These are phyloP conservation scores for Aspergillus viridinutans DNA, from an alignment of 2,329 filamentous ascomycete species.

Conservation along the genomic window DNA sequence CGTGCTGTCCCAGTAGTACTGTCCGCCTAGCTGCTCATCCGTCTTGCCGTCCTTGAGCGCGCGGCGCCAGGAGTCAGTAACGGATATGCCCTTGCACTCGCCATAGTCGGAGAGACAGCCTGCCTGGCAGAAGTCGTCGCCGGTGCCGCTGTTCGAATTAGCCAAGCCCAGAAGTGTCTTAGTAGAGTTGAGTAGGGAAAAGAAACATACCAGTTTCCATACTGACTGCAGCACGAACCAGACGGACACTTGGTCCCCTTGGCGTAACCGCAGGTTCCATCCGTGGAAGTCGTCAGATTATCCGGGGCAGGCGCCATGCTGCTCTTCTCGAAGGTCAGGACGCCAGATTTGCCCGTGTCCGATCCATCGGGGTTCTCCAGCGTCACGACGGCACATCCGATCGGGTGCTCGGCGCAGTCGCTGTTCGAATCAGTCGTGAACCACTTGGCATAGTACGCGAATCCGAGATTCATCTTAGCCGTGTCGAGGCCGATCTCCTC, in stretches of 20 bases:
- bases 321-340: conserved; percentile 46
- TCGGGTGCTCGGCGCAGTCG: conserved; percentile 43
- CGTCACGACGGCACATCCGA: conserved; percentile 57
- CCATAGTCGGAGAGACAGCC: conserved; percentile 39
- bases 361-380: conserved; percentile 59
- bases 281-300: conserved; percentile 22
- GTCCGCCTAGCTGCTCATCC: conserved; percentile 57
- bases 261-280: conserved; percentile 32
- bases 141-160: conserved; percentile 25
- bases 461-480: conserved; percentile 59
- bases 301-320: conserved; percentile 21
- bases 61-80: conserved; percentile 54
- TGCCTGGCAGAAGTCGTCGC: conserved; percentile 27
- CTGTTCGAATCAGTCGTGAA: conserved; percentile 53
- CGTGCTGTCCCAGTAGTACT: conserved; percentile 63
- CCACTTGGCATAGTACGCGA: conserved; percentile 67
- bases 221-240: conserved; percentile 32
- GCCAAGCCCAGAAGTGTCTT: background rate
- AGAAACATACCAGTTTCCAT: conserved; percentile 32
- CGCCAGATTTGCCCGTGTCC: conserved; percentile 53
- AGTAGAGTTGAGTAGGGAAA: background rate
- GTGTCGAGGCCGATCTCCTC: conserved; percentile 53
- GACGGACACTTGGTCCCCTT: conserved; percentile 27
- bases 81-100: conserved; percentile 44
- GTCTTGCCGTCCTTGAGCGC: conserved; percentile 53